Conservation (phyloP, 441 rosid genomes). For the Erodium chrysanthum region DNA sequence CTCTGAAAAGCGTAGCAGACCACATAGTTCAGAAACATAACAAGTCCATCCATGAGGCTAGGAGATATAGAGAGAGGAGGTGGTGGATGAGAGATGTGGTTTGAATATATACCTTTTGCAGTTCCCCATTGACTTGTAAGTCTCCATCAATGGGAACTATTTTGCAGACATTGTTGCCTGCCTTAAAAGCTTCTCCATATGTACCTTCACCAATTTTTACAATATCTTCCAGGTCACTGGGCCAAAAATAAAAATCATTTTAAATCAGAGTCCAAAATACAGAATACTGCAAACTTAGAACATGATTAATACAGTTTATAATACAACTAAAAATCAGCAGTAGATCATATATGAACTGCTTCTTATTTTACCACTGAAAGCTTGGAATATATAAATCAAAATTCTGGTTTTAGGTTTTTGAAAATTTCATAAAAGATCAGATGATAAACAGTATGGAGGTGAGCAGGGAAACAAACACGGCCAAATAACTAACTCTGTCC, state of each 20-base stretch:
- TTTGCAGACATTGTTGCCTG: slow-evolving; percentile 78
- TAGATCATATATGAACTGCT: background rate
- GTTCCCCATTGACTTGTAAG: slow-evolving; percentile 72
- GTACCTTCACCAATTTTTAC: slow-evolving; percentile 94
- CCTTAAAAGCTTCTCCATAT: slow-evolving; percentile 83
- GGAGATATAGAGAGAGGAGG: background rate
- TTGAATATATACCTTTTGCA: slow-evolving; percentile 58
- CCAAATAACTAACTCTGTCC: too few relatives aligned
- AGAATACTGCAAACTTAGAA: background rate
- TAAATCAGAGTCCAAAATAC: slow-evolving; percentile 18
- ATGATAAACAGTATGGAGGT: too few relatives aligned
- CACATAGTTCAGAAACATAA: slow-evolving; percentile 17
- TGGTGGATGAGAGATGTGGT: slow-evolving; percentile 9
- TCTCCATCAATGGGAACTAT: slow-evolving; percentile 94
- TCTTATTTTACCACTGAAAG: background rate
- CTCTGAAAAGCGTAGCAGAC: slow-evolving; percentile 42
- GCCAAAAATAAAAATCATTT: slow-evolving; percentile 19
- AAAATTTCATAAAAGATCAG: too few relatives aligned
- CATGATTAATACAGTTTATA: background rate
- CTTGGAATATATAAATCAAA: too few relatives aligned
- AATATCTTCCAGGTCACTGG: slow-evolving; percentile 61
- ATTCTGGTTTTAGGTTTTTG: too few relatives aligned
- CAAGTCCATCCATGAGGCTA: background rate
- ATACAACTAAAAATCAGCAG: background rate
- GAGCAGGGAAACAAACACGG: too few relatives aligned